A percentile compares a stretch with the other conserved stretches of the same genome.
Evolutionary conservation across 78 protist species (phyloP).

Genomic region (Dictyostelium intermedium): DNA sequence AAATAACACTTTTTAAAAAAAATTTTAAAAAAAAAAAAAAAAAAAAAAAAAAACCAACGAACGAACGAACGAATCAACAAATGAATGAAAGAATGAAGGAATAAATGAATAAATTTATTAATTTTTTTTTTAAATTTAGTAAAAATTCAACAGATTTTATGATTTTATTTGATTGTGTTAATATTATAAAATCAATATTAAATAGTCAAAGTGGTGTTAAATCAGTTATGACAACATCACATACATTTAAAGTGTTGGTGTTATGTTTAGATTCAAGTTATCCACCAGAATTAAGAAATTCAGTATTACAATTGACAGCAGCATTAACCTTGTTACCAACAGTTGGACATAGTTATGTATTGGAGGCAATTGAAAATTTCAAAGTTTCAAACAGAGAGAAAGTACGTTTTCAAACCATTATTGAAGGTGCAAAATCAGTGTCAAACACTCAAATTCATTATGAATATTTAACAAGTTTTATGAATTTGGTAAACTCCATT

Average conservation of each 20-base stretch:
- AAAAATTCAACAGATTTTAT: conserved; percentile 13
- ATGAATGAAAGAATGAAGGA: too few species aligned
- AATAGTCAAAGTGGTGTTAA: conserved; percentile 49
- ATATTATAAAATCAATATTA: conserved; percentile 62
- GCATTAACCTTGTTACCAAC: conserved; percentile 55
- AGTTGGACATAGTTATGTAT: conserved; percentile 60
- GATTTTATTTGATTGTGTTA: conserved; percentile 51
- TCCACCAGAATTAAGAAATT: conserved; percentile 44
- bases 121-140: background rate
- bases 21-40: background rate
- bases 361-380: conserved; percentile 64
- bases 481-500: conserved; percentile 59
- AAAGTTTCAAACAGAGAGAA: conserved; percentile 41
- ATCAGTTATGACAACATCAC: conserved; percentile 72
- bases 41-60: background rate
- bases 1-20: too few species aligned
- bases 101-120: too few species aligned
- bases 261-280: conserved; percentile 53
- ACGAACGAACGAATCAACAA: too few species aligned
- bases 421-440: conserved; percentile 39
- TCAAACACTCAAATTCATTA: conserved; percentile 21
- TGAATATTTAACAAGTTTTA: conserved; percentile 60
- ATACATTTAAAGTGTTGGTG: conserved; percentile 60
- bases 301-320: conserved; percentile 29
- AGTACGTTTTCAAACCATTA: conserved; percentile 26